phyloP scores from a whole-genome alignment of 163 green algal species.

The Volvox carteri region DNA sequence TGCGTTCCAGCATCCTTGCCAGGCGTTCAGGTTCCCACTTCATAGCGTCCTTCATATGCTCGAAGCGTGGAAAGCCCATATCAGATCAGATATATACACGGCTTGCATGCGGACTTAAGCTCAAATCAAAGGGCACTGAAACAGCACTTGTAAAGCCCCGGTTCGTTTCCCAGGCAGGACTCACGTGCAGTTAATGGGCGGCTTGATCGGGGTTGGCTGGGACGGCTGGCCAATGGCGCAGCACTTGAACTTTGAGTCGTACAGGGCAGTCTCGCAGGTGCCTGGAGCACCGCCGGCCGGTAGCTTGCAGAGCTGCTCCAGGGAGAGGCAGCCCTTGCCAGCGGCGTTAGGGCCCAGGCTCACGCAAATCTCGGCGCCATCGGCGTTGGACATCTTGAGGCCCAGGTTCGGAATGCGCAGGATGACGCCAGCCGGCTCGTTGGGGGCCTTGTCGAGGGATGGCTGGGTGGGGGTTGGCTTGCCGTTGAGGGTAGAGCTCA shows the following conservation, averaged over 20 bases:
- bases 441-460: not conserved
- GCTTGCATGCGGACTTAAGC: too few species aligned
- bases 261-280: not conserved
- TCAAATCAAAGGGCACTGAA: too few species aligned
- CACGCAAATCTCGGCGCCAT: not conserved
- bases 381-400: not conserved
- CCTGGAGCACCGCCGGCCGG: not conserved
- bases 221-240: not conserved
- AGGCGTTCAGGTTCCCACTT: too few species aligned
- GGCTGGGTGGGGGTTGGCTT: not conserved
- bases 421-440: not conserved
- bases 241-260: not conserved
- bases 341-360: not conserved
- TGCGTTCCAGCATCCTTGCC: too few species aligned
- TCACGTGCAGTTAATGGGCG: not conserved
- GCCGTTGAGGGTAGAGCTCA: not conserved
- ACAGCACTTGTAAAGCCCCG: too few species aligned
- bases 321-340: not conserved
- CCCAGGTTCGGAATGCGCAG: slow-evolving; percentile 4
- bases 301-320: not conserved
- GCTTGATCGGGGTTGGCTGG: not conserved
- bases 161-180: not conserved
- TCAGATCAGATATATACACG: not conserved
- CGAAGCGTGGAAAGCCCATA: too few species aligned
- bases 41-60: too few species aligned